These are phyloP conservation scores for Klebsormidium nitens DNA, from an alignment of 139 green algal species.

Conservation along the genomic window DNA sequence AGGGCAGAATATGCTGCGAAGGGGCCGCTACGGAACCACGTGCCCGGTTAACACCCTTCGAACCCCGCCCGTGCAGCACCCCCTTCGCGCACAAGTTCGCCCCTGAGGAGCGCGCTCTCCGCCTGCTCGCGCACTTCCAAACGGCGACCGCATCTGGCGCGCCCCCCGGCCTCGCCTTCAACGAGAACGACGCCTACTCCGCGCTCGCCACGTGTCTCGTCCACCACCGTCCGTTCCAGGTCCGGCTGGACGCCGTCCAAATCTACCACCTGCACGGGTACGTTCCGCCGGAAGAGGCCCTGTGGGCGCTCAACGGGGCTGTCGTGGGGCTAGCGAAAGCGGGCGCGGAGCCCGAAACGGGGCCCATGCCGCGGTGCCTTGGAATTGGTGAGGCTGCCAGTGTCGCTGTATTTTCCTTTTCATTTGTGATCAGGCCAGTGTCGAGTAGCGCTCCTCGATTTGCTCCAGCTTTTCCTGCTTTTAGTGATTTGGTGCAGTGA, in stretches of 20 bases:
- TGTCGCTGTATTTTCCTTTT: not conserved
- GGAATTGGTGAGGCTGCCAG: not conserved
- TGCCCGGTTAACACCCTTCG: too few species aligned
- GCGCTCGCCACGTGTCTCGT: not conserved
- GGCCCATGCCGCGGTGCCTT: not conserved
- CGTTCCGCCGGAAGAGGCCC: not conserved
- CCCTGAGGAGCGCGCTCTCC: not conserved
- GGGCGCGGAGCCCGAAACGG: not conserved
- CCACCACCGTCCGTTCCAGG: slow-evolving; percentile 8
- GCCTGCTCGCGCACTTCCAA: not conserved
- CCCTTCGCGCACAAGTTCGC: too few species aligned
- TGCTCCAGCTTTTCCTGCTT: too few species aligned
- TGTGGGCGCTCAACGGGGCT: slow-evolving; percentile 4
- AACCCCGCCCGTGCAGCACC: too few species aligned
- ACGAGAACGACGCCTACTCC: slow-evolving; percentile 1
- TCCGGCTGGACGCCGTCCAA: not conserved
- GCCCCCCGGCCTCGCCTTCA: not conserved
- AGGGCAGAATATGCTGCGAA: too few species aligned
- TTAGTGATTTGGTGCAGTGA: too few species aligned
- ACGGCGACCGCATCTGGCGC: not conserved
- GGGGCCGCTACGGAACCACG: too few species aligned
- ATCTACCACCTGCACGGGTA: slow-evolving; percentile 13
- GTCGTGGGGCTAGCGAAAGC: not conserved
- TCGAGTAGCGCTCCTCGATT: too few species aligned
- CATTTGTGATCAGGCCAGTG: not conserved